Evolutionary conservation across 164 flowering plant genomes (phyloP).

Genomic region (Tetrastigma voinierianum): DNA sequence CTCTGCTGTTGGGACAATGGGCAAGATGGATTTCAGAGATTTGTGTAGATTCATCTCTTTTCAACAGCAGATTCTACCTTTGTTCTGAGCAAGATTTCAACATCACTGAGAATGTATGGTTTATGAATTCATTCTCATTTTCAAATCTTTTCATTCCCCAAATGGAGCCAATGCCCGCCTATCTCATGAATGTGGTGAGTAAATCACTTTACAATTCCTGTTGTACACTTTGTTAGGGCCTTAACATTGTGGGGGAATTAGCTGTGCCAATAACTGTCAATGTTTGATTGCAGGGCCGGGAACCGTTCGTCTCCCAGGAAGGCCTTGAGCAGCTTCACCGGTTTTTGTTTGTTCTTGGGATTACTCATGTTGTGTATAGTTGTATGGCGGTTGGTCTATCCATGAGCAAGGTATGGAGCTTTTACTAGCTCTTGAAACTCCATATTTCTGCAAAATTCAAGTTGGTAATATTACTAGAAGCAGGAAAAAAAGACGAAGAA

Average conservation of each 20-base stretch:
- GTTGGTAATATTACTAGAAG: too few species aligned
- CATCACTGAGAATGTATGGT: constrained; percentile 17
- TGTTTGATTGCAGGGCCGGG: constrained; percentile 61
- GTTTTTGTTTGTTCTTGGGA: constrained; percentile 86
- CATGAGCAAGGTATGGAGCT: constrained; percentile 67
- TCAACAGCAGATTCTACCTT: constrained; percentile 66
- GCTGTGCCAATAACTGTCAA: neutral
- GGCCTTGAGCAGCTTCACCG: constrained; percentile 94
- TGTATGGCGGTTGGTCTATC: constrained; percentile 69
- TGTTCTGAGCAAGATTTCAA: constrained; percentile 60
- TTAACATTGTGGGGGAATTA: neutral
- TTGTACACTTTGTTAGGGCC: neutral
- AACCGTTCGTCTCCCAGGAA: constrained; percentile 86
- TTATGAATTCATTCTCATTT: constrained; percentile 17
- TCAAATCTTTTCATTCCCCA: constrained; percentile 40
- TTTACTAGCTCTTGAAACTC: neutral
- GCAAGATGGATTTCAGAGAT: constrained; percentile 78
- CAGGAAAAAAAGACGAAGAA: too few species aligned
- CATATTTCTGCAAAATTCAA: too few species aligned
- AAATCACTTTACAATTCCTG: constrained; percentile 10
- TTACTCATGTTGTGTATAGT: constrained; percentile 89
- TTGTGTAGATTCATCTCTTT: constrained; percentile 79
- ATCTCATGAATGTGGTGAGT: constrained; percentile 66
- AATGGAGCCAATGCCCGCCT: constrained; percentile 22
- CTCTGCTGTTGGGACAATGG: constrained; percentile 86